Base-by-base conservation (phyloP, 1,284 basidiomycete species). In the Vanrija sp. region DNA sequence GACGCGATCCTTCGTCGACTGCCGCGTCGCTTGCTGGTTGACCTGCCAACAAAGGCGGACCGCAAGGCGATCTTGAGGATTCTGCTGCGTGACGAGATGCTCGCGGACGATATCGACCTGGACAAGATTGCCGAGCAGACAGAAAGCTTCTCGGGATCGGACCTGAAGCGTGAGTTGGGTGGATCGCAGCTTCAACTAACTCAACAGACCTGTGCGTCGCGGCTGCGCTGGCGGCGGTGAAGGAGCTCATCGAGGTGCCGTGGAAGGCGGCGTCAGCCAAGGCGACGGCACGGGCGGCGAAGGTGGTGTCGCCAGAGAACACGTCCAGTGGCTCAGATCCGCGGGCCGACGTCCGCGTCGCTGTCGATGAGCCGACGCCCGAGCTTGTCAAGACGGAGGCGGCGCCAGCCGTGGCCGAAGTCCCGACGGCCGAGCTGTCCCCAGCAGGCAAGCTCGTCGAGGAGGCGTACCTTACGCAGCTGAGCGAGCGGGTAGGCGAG, bases 71-170 rank as follows among this genome's bases (percentile, higher is more conserved):
- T 95, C 59, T 78, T 95, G 49, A 85, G 84, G 60, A 93, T 95
- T 60, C 78, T 92, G 39, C 80, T 94, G 25, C 82, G 85, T 16
- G 86, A 89, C 63, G 91, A 95, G 74, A 78, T 65, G 0, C 74
- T 93, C n/a, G 83, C 80, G 3, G 62, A 78, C 4, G 88, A 90
- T 66, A 80, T 93, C 3, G 84, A 89, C 65, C 69, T 88, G 6
- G 77, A 80, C 45, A 69, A 71, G 23, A 75, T 94, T 21, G 88
- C 89, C 3, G 83, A 82, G 69, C 82, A 84, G 67, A 92, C 91
- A 0, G 88, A 89, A 51, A 84, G 83, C 55, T 95, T 91, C 76
- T 94, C 91, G 51, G 91, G 91, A 16, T 92, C 89, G n/a, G 91
- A 95, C 73, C 78, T 95, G 55, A 94, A 93, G 74, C 89, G 91